Conservation (phyloP, 345 rosid genomes). For the Murraya paniculata region DNA sequence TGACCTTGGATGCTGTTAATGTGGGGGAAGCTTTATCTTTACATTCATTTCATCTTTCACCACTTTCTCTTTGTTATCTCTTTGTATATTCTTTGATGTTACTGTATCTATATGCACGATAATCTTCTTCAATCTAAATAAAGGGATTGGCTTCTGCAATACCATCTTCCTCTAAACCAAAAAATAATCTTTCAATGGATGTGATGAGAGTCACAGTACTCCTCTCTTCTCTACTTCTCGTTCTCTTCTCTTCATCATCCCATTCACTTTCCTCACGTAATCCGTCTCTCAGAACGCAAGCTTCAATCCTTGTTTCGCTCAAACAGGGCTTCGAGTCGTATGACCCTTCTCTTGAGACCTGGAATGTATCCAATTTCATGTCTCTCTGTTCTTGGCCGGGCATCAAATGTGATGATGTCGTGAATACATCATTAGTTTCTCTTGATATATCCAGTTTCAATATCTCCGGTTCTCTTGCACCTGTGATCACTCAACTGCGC, state of each 20-base stretch:
- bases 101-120: not conserved
- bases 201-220: not conserved
- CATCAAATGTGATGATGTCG: constrained; percentile 39
- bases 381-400: constrained; percentile 57
- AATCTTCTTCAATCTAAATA: constrained; percentile 16
- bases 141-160: constrained; percentile 8
- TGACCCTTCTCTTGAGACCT: constrained; percentile 43
- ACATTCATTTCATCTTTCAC: constrained; percentile 8
- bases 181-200: constrained; percentile 14
- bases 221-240: constrained; percentile 28
- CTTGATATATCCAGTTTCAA: constrained; percentile 53
- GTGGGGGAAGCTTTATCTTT: constrained; percentile 24
- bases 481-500: constrained; percentile 39
- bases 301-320: constrained; percentile 51
- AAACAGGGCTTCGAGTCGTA: constrained; percentile 44
- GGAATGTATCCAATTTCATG: constrained; percentile 50
- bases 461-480: constrained; percentile 57
- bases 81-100: not conserved
- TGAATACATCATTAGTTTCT: constrained; percentile 40
- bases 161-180: not conserved
- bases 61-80: not conserved
- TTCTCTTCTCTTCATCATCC: constrained; percentile 16
- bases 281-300: constrained; percentile 45
- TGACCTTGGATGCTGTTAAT: constrained; percentile 40
- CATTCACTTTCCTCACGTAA: constrained; percentile 29